A percentile compares a stretch with the other conserved stretches of the same genome.
These are phyloP conservation scores for Saururus chinensis DNA, from an alignment of 164 flowering plant species.

Conservation along the genomic window DNA sequence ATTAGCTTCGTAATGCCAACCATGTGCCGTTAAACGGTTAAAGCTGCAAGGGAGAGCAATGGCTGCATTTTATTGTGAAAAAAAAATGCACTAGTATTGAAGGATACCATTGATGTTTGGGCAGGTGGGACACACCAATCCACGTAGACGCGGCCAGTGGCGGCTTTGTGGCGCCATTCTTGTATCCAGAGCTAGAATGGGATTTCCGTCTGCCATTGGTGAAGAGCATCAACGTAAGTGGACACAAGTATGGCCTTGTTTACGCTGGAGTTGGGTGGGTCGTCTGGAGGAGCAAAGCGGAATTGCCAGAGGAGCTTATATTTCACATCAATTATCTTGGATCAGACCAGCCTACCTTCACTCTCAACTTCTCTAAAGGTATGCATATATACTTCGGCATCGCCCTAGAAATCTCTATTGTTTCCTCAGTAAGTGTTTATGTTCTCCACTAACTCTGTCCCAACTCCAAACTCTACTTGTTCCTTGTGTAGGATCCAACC, in stretches of 20 bases:
- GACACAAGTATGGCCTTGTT: constrained; percentile 33
- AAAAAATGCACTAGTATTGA: too few species aligned
- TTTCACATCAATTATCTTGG: constrained; percentile 25
- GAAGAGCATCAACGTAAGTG: constrained; percentile 36
- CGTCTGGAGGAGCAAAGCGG: constrained; percentile 18
- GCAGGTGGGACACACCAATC: constrained; percentile 40
- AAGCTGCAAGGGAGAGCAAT: too few species aligned
- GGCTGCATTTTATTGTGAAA: too few species aligned
- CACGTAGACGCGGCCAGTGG: constrained; percentile 46
- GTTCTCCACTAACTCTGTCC: too few species aligned
- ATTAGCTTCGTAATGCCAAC: too few species aligned
- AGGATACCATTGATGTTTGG: background rate
- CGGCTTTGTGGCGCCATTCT: constrained; percentile 32
- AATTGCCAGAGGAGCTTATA: constrained; percentile 16
- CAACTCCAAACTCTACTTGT: background rate
- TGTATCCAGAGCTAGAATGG: constrained; percentile 36
- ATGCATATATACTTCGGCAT: too few species aligned
- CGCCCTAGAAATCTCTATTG: too few species aligned
- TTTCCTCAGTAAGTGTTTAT: too few species aligned
- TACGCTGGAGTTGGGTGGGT: constrained; percentile 33
- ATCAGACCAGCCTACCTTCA: constrained; percentile 24
- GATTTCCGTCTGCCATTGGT: constrained; percentile 32
- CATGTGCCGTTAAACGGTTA: too few species aligned
- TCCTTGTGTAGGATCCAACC: constrained; percentile 12
- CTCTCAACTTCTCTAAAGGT: constrained; percentile 26